phyloP scores from a whole-genome alignment of 1,139 yeast species.

The Geotrichum carabidarum region DNA sequence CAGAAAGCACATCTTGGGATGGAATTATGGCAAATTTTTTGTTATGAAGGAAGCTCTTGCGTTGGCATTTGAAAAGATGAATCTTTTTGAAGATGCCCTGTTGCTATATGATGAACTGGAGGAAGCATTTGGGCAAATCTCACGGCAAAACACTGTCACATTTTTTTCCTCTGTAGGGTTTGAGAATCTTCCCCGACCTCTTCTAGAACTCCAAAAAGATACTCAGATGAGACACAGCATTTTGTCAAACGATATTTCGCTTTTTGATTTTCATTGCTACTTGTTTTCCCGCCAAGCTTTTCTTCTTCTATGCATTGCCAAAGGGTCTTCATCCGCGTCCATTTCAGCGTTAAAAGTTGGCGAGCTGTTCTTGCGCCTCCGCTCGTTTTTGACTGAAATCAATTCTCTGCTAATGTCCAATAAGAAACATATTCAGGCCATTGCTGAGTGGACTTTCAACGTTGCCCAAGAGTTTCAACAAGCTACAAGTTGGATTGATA shows the following conservation, averaged over 20 bases:
- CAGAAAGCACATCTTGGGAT: slow-evolving; percentile 37
- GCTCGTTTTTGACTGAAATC: slow-evolving; percentile 43
- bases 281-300: slow-evolving; percentile 42
- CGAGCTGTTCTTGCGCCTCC: slow-evolving; percentile 35
- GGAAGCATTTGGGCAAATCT: slow-evolving; percentile 29
- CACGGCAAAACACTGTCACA: slow-evolving; percentile 26
- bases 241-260: slow-evolving; percentile 38
- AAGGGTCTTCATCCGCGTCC: slow-evolving; percentile 38
- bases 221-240: slow-evolving; percentile 34
- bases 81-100: slow-evolving; percentile 55
- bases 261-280: slow-evolving; percentile 42
- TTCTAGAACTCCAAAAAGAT: slow-evolving; percentile 22
- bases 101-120: slow-evolving; percentile 43
- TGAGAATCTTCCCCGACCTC: slow-evolving; percentile 22
- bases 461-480: slow-evolving; percentile 35
- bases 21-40: slow-evolving; percentile 45
- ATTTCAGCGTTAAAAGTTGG: slow-evolving; percentile 35
- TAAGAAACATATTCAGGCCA: slow-evolving; percentile 26
- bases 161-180: slow-evolving; percentile 34
- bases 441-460: slow-evolving; percentile 37
- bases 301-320: slow-evolving; percentile 34
- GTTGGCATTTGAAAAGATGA: slow-evolving; percentile 46
- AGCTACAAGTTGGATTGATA: slow-evolving; percentile 24
- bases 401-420: slow-evolving; percentile 30
- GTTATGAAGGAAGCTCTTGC: slow-evolving; percentile 47